Evolutionary conservation across 306 rosid genomes (phyloP).

Genomic region (Pterocarpus macrocarpus): DNA sequence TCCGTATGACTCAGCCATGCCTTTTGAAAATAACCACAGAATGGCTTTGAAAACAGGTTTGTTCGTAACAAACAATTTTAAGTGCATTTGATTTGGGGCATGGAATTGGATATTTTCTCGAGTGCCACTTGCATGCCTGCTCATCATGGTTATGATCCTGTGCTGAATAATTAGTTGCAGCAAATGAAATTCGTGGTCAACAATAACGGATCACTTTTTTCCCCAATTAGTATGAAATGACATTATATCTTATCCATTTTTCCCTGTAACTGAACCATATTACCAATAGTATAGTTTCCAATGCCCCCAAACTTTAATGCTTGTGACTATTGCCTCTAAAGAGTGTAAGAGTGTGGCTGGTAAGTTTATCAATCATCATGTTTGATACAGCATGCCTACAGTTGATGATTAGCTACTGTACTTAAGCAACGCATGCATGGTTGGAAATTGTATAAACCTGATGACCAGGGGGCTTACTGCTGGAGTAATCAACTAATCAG

Average conservation of each 20-base stretch:
- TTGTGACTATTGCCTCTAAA: not conserved
- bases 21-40: conserved; percentile 7
- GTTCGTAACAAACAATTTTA: not conserved
- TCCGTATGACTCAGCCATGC: no score
- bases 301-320: not conserved
- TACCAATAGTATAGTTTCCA: not conserved
- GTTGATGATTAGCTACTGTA: not conserved
- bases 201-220: not conserved
- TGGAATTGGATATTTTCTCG: not conserved
- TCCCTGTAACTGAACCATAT: not conserved
- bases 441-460: not conserved
- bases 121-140: not conserved
- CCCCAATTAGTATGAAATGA: not conserved
- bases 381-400: no score
- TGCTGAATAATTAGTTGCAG: conserved; percentile 12
- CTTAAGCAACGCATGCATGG: not conserved
- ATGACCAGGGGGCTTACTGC: not conserved
- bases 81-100: not conserved
- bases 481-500: not conserved
- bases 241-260: not conserved
- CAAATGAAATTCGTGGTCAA: conserved; percentile 11
- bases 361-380: no score
- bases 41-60: conserved; percentile 16
- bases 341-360: conserved; percentile 8
- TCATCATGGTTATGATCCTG: conserved; percentile 19